Conservation (phyloP, 768 basidiomycete genomes). For the Suillus fuscotomentosus region DNA sequence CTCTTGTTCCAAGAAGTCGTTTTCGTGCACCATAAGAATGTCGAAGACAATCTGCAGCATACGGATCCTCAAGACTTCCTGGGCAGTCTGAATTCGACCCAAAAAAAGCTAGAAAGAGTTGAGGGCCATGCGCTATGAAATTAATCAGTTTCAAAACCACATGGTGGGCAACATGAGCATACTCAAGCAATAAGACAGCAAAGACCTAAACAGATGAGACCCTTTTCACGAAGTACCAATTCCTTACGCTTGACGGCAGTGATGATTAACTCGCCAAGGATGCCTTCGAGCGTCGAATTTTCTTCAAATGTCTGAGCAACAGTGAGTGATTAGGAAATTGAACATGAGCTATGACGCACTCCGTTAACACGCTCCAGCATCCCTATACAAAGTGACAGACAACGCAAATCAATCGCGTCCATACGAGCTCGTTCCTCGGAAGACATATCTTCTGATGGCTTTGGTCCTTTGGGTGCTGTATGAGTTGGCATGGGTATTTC, state of each 20-base stretch:
- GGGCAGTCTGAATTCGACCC: constrained; percentile 64
- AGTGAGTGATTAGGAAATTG: neutral
- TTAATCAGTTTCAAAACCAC: neutral
- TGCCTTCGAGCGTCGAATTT: constrained; percentile 67
- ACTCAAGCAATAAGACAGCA: constrained; percentile 71
- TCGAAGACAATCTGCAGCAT: constrained; percentile 86
- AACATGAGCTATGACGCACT: constrained; percentile 41
- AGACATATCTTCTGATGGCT: constrained; percentile 43
- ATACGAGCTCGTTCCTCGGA: constrained; percentile 57
- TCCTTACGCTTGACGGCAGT: constrained; percentile 91
- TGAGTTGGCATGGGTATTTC: constrained; percentile 26
- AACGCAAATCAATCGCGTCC: constrained; percentile 70
- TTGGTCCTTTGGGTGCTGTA: constrained; percentile 24
- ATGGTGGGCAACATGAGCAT: neutral
- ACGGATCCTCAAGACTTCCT: constrained; percentile 62
- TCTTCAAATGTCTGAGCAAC: constrained; percentile 52
- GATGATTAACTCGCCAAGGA: constrained; percentile 79
- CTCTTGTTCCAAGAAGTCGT: constrained; percentile 53
- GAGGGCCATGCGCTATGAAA: constrained; percentile 28
- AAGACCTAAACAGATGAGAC: constrained; percentile 66
- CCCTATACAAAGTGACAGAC: constrained; percentile 73
- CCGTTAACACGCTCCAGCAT: constrained; percentile 86
- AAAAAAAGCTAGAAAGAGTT: constrained; percentile 79
- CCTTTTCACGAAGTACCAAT: constrained; percentile 59
- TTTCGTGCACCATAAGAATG: constrained; percentile 81